Evolutionary conservation across 2,329 filamentous ascomycete genomes (phyloP), one percentile per base, ranked within the genome.

Genomic region (Colletotrichum truncatum): DNA sequence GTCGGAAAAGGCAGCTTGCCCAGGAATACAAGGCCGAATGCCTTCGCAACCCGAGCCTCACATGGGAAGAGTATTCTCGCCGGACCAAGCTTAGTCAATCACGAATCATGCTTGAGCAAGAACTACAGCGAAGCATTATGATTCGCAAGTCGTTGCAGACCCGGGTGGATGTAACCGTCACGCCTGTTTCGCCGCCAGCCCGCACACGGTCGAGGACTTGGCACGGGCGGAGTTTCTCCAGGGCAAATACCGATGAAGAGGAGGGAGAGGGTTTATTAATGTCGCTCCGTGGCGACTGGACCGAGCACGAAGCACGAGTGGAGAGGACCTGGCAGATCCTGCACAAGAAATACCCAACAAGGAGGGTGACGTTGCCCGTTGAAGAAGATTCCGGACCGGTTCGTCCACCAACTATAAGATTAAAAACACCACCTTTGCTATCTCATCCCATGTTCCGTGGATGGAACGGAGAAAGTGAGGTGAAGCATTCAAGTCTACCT

Each of bases 391-490:
- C 26, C 2, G 63, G 58, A 3, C 63, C 43, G 30, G 23, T 56
- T 7, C 57, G 63, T 6, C 63, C 63, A 43, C 63, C 63, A 14
- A 66, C 63, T 12, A 66, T 66, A 11, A 48, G 63, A 10, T 11
- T 66, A 2, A 66, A 66, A 18, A 66, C 63, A 36, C 63, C 63
- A 36, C 63, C 63, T 2, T 36, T 66, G 34, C 49, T 66, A n/a
- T 66, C 63, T 41, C 63, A 66, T 16, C 63, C 63, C 3, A 66
- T 66, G 57, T 66, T 66, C n/a, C 51, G 63, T 10, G 63, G 63
- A 3, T 66, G 63, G 63, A 62, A 39, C 6, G 43, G 32, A 1
- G 63, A 66, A 3, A 21, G 4, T 23, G 16, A 59, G 1, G 36
- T 12, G 49, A 66, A 54, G 36, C 63, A 66, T 4, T 39, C 57